Evolutionary conservation across 345 rosid species (phyloP).

Genomic region (Eucalyptus camaldulensis): DNA sequence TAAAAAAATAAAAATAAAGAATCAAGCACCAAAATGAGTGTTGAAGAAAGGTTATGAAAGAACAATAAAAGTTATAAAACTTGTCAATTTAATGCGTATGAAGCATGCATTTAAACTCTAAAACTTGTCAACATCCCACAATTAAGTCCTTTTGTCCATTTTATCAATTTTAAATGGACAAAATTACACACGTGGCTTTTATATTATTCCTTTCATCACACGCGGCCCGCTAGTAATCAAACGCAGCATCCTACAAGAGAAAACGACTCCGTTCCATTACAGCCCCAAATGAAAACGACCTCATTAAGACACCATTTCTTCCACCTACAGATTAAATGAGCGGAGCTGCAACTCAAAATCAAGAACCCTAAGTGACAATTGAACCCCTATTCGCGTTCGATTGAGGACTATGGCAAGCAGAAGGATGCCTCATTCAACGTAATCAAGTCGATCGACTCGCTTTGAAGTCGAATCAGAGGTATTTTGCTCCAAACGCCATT

Average conservation of each 20-base stretch:
- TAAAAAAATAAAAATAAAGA: rapidly evolving
- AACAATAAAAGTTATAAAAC: not conserved
- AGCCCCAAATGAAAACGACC: not conserved
- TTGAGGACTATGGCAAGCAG: not conserved
- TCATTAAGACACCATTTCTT: not conserved
- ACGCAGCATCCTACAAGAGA: not conserved
- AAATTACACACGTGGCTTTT: not conserved
- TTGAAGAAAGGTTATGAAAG: not conserved
- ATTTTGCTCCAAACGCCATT: not conserved
- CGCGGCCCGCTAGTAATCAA: not conserved
- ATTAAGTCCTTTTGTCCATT: not conserved
- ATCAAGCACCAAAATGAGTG: rapidly evolving
- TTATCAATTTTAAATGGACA: not conserved
- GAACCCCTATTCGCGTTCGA: not conserved
- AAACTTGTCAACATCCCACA: not conserved
- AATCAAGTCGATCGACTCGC: not conserved
- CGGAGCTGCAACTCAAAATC: not conserved
- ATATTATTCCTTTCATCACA: not conserved
- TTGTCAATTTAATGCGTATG: not conserved
- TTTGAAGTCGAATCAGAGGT: not conserved
- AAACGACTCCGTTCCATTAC: not conserved
- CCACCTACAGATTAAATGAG: not conserved
- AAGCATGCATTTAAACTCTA: not conserved
- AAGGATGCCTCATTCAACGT: not conserved
- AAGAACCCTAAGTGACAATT: not conserved